Evolutionary conservation across 192 early-diverging fungal species (phyloP).

Genomic region (Lobosporangium transversale): DNA sequence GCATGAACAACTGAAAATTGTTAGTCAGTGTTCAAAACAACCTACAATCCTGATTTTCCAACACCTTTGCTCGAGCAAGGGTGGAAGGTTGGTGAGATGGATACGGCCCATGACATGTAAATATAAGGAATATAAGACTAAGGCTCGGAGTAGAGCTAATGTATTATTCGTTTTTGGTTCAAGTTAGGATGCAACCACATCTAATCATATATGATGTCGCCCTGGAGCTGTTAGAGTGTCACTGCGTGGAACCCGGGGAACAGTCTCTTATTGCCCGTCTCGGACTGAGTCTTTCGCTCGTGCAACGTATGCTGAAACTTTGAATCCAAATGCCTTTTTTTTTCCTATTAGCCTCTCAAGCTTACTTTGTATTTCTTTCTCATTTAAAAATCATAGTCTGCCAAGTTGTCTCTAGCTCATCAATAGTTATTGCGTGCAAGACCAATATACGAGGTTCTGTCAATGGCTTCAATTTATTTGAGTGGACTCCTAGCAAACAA

Average conservation of each 20-base stretch:
- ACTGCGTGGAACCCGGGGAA: constrained; percentile 1
- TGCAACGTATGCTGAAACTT: constrained; percentile 9
- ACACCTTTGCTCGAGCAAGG: constrained; percentile 2
- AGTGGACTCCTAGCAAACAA: constrained; percentile 18
- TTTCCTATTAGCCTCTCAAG: neutral
- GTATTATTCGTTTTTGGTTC: too few relatives aligned
- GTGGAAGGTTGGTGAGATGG: too few relatives aligned
- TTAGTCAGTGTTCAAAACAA: constrained; percentile 3
- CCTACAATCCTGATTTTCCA: constrained; percentile 15
- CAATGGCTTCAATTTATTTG: constrained; percentile 14
- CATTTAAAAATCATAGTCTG: too few relatives aligned
- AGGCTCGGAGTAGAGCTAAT: too few relatives aligned
- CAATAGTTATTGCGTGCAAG: constrained; percentile 5
- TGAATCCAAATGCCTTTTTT: too few relatives aligned
- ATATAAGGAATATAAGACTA: neutral
- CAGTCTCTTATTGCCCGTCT: constrained; percentile 4
- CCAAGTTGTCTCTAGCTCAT: neutral
- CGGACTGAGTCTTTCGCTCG: constrained; percentile 1
- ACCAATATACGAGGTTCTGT: neutral
- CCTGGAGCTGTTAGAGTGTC: constrained; percentile 27
- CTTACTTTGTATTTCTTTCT: too few relatives aligned
- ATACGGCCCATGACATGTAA: constrained; percentile 15
- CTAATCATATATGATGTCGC: constrained; percentile 15
- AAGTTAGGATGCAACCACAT: constrained; percentile 13
- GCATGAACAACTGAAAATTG: constrained; percentile 1